Conservation (phyloP, 2,329 filamentous ascomycete species). For the Diaporthe nobilis region DNA sequence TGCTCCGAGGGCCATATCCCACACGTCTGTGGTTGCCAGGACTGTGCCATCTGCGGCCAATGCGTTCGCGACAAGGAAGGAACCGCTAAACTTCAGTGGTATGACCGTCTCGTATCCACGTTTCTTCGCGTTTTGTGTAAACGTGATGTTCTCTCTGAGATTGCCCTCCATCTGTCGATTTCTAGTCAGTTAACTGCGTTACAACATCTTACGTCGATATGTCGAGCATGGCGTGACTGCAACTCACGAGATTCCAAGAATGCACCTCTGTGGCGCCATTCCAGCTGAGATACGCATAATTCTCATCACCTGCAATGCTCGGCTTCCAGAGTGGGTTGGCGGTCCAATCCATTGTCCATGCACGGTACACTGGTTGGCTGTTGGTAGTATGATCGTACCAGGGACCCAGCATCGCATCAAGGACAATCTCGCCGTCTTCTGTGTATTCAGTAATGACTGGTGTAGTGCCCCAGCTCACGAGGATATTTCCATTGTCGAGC, state of each 20-base stretch:
- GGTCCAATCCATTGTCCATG: constrained; percentile 43
- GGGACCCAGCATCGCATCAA: constrained; percentile 57
- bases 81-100: constrained; percentile 36
- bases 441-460: constrained; percentile 63
- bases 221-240: not conserved
- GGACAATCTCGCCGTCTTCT: constrained; percentile 55
- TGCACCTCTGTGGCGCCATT: constrained; percentile 52
- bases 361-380: constrained; percentile 44
- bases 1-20: constrained; percentile 40
- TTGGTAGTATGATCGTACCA: constrained; percentile 36
- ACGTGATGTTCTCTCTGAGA: constrained; percentile 33
- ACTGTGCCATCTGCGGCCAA: constrained; percentile 38
- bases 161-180: constrained; percentile 38
- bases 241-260: constrained; percentile 42
- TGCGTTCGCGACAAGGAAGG: constrained; percentile 38
- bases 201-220: no score
- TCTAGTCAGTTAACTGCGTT: not conserved
- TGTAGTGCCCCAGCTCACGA: constrained; percentile 62
- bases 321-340: constrained; percentile 48
- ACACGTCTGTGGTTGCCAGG: constrained; percentile 39
- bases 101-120: constrained; percentile 39
- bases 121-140: constrained; percentile 40
- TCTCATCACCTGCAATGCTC: constrained; percentile 40
- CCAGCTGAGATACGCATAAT: constrained; percentile 49
- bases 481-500: constrained; percentile 50